These are phyloP conservation scores for Chalciporus piperatus DNA, from an alignment of 768 basidiomycete species.

Conservation along the genomic window DNA sequence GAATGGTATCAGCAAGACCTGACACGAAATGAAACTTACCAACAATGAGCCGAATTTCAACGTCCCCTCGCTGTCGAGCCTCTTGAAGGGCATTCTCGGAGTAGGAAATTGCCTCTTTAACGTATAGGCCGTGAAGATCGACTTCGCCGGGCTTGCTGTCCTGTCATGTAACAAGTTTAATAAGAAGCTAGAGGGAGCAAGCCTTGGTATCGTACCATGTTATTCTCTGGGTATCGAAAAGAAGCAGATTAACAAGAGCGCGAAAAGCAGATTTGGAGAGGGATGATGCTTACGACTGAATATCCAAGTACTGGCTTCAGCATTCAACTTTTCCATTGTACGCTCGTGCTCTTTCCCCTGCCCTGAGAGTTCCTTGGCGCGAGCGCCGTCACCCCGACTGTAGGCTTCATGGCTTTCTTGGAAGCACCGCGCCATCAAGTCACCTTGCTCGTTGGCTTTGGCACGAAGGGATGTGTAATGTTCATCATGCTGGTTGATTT, in stretches of 20 bases:
- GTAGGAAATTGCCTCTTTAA: constrained; percentile 82
- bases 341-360: constrained; percentile 77
- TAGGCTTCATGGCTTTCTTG: constrained; percentile 77
- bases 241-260: not conserved
- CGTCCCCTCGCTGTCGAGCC: constrained; percentile 61
- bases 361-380: constrained; percentile 78
- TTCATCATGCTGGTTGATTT: constrained; percentile 64
- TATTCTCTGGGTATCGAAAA: constrained; percentile 59
- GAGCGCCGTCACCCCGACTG: constrained; percentile 63
- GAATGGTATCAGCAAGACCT: not conserved
- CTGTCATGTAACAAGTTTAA: constrained; percentile 28
- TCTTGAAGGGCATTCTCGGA: constrained; percentile 69
- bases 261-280: not conserved
- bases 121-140: constrained; percentile 90
- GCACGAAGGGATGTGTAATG: constrained; percentile 70
- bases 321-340: constrained; percentile 76
- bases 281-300: constrained; percentile 51
- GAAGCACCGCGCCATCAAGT: constrained; percentile 70
- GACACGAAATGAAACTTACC: constrained; percentile 45
- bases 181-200: not conserved
- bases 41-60: constrained; percentile 77
- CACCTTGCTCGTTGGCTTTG: constrained; percentile 75
- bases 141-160: constrained; percentile 72
- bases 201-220: constrained; percentile 45
- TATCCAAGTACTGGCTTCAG: constrained; percentile 85